Conservation (phyloP, 345 rosid genomes). For the Trapa bicornis region DNA sequence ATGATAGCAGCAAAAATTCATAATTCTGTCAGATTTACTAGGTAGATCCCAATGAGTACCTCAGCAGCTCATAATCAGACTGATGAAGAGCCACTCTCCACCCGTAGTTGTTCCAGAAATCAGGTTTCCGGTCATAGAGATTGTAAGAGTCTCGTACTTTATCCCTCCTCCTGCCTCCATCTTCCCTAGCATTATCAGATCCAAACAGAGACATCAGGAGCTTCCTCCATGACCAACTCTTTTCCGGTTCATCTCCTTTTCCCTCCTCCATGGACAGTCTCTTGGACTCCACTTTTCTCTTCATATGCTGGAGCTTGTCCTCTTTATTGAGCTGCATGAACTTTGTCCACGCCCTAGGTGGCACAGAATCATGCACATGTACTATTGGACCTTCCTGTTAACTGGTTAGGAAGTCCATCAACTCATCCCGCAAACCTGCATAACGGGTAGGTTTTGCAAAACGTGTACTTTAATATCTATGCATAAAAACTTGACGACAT, state of each 20-base stretch:
- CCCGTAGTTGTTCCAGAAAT: too few relatives aligned
- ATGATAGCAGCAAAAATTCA: too few relatives aligned
- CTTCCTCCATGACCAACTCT: slow-evolving; percentile 49
- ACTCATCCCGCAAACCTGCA: slow-evolving; percentile 36
- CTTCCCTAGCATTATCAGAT: slow-evolving; percentile 7
- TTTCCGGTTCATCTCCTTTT: slow-evolving; percentile 15
- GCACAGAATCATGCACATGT: too few relatives aligned
- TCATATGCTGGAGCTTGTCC: slow-evolving; percentile 40
- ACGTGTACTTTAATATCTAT: too few relatives aligned
- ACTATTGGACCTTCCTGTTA: too few relatives aligned
- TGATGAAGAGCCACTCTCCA: slow-evolving; percentile 64
- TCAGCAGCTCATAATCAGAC: slow-evolving; percentile 42
- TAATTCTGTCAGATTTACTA: slow-evolving; percentile 76
- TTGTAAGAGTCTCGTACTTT: slow-evolving; percentile 50
- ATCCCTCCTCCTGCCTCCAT: slow-evolving; percentile 8
- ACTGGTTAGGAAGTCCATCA: slow-evolving; percentile 26
- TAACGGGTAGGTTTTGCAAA: background rate
- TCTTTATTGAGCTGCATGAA: too few relatives aligned
- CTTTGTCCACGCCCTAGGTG: too few relatives aligned
- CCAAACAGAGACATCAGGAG: slow-evolving; percentile 23
- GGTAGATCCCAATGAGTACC: slow-evolving; percentile 51
- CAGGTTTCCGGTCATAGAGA: too few relatives aligned
- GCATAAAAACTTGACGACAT: background rate
- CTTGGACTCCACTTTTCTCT: slow-evolving; percentile 27
- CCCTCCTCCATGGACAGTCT: slow-evolving; percentile 12